Evolutionary conservation across 2,329 filamentous ascomycete genomes (phyloP).

Genomic region (Phialophora macrospora): DNA sequence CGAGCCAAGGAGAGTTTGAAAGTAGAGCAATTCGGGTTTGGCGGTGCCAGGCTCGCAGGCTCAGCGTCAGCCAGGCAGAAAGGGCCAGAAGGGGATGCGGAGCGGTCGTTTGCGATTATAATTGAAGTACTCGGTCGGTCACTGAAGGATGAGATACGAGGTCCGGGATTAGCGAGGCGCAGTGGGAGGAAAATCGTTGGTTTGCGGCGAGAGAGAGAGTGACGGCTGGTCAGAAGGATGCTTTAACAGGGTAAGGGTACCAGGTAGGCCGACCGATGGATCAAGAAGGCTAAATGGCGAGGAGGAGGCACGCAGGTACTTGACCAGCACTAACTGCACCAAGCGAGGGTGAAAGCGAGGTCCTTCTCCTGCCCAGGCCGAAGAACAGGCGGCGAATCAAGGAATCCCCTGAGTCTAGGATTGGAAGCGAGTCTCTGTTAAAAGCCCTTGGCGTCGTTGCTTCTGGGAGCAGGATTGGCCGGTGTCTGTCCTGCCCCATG

Average conservation of each 20-base stretch:
- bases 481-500: neutral
- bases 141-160: conserved; percentile 24
- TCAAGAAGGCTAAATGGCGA: neutral
- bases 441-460: neutral
- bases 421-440: neutral
- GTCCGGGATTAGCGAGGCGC: conserved; percentile 27
- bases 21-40: neutral
- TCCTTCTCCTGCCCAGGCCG: neutral
- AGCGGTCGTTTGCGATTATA: conserved; percentile 3
- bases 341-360: conserved; percentile 5
- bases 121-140: conserved; percentile 3
- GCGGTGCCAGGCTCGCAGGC: neutral
- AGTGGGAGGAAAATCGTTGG: conserved; percentile 7
- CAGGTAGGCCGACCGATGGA: neutral
- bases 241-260: neutral
- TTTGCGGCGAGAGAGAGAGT: neutral
- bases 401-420: neutral
- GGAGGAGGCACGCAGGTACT: conserved; percentile 6
- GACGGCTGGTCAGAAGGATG: conserved; percentile 2
- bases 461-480: neutral
- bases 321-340: neutral
- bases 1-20: neutral
- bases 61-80: conserved; percentile 16
- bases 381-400: conserved; percentile 1
- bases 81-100: conserved; percentile 15